Conservation (phyloP, 495 filamentous ascomycete species). For the Hyaloscypha variabilis region DNA sequence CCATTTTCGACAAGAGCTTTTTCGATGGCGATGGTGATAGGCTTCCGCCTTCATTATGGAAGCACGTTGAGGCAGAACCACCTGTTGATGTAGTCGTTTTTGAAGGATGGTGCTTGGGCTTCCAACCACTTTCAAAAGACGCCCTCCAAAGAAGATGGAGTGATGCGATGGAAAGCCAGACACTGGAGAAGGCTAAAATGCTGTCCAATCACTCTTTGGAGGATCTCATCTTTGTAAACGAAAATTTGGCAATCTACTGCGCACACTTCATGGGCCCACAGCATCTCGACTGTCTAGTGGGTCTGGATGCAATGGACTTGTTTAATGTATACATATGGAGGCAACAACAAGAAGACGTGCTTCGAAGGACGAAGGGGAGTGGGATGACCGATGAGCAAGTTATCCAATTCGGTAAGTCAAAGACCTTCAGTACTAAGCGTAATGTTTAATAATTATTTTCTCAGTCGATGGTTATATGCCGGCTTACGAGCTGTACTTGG, state of each 20-base stretch:
- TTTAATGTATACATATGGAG: constrained; percentile 87
- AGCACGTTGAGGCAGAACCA: not conserved
- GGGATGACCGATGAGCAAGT: constrained; percentile 71
- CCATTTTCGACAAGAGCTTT: not conserved
- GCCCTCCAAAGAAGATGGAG: too few relatives aligned
- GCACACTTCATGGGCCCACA: constrained; percentile 70
- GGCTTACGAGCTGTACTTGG: constrained; percentile 70
- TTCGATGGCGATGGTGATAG: not conserved
- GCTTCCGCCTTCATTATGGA: not conserved
- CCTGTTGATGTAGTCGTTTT: not conserved
- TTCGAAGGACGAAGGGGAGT: constrained; percentile 61
- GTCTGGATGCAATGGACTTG: constrained; percentile 77
- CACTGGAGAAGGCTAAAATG: too few relatives aligned
- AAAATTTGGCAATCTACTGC: constrained; percentile 67
- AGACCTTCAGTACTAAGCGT: too few relatives aligned
- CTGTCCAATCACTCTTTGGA: constrained; percentile 49
- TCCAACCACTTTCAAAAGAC: not conserved
- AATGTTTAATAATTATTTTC: not conserved
- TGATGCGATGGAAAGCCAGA: too few relatives aligned
- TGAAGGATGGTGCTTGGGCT: not conserved
- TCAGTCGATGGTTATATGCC: constrained; percentile 53
- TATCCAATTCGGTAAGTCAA: constrained; percentile 38
- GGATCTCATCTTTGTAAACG: constrained; percentile 72
- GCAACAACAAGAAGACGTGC: constrained; percentile 72
- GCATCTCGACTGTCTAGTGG: constrained; percentile 62